Percentiles rank a stretch among this genome's conserved stretches.
Evolutionary conservation across 2,329 filamentous ascomycete species (phyloP).

Genomic region (Cylindrodendrum hubeiense): DNA sequence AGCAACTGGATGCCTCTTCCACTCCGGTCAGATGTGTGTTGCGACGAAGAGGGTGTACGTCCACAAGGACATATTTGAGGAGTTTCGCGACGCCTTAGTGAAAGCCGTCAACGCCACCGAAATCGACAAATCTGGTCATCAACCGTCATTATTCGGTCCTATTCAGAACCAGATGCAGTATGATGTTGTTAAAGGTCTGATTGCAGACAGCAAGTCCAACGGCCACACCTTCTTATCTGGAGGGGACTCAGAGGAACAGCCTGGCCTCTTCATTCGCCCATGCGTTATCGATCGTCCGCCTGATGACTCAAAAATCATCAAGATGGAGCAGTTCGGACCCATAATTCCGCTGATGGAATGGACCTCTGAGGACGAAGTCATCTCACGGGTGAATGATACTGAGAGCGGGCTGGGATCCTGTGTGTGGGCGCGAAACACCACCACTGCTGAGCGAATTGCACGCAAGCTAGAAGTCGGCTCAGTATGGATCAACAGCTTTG

Average conservation of each 20-base stretch:
- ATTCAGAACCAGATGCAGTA: conserved; percentile 75
- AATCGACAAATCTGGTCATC: conserved; percentile 33
- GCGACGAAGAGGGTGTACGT: conserved; percentile 67
- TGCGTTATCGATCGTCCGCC: conserved; percentile 70
- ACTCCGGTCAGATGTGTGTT: conserved; percentile 57
- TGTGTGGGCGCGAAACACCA: conserved; percentile 6
- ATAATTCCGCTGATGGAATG: conserved; percentile 73
- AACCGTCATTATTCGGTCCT: conserved; percentile 55
- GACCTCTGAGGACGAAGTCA: conserved; percentile 69
- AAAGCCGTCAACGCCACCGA: conserved; percentile 43
- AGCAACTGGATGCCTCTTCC: conserved; percentile 65
- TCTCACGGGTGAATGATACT: conserved; percentile 64
- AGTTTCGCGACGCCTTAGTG: conserved; percentile 58
- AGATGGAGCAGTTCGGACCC: conserved; percentile 64
- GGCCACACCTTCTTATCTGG: conserved; percentile 47
- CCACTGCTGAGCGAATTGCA: not conserved
- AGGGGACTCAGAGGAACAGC: conserved; percentile 31
- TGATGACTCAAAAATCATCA: conserved; percentile 65
- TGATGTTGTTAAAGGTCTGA: conserved; percentile 56
- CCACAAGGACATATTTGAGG: conserved; percentile 68
- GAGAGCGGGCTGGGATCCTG: conserved; percentile 11
- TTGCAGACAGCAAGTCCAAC: conserved; percentile 62
- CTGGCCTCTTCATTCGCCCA: conserved; percentile 68
- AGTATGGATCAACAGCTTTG: conserved; percentile 15
- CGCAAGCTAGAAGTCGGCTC: conserved; percentile 3